Evolutionary conservation across 2,329 filamentous ascomycete species (phyloP).

Genomic region (Mycosphaerelloides madeirae): DNA sequence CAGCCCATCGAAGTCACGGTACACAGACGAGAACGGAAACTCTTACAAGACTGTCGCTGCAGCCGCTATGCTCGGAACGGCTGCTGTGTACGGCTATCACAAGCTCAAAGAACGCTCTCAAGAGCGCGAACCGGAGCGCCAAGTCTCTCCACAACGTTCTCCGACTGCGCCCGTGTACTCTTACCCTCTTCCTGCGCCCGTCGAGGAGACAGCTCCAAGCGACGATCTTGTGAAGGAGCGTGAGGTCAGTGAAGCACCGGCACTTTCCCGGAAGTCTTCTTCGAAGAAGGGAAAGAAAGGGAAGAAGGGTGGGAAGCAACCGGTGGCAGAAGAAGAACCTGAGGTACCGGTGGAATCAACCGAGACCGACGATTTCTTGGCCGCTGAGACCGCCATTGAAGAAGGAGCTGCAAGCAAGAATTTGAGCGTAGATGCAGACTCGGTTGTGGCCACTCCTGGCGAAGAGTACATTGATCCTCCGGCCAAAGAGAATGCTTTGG

Average conservation of each 20-base stretch:
- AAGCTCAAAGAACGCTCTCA: constrained; percentile 12
- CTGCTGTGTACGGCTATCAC: constrained; percentile 22
- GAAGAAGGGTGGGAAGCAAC: constrained; percentile 26
- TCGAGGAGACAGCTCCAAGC: constrained; percentile 1
- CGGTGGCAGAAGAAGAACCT: constrained; percentile 2
- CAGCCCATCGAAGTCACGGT: constrained; percentile 11
- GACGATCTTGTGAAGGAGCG: not conserved
- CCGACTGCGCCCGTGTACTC: not conserved
- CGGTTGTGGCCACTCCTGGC: too few species aligned
- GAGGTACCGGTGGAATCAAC: not conserved
- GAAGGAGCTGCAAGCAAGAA: not conserved
- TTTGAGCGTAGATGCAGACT: too few species aligned
- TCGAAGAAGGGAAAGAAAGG: constrained; percentile 22
- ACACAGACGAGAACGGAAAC: constrained; percentile 2
- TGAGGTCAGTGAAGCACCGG: not conserved
- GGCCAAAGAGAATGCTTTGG: constrained; percentile 1
- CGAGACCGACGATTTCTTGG: too few species aligned
- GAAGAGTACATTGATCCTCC: not conserved
- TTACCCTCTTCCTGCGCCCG: constrained; percentile 14
- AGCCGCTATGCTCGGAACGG: constrained; percentile 26
- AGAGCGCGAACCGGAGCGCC: constrained; percentile 4
- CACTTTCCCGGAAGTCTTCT: constrained; percentile 6
- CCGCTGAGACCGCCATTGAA: not conserved
- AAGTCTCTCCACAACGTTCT: not conserved
- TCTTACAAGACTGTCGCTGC: constrained; percentile 20